Conservation (phyloP, 2,329 filamentous ascomycete species). For the Phaeophleospora eucalypticola region DNA sequence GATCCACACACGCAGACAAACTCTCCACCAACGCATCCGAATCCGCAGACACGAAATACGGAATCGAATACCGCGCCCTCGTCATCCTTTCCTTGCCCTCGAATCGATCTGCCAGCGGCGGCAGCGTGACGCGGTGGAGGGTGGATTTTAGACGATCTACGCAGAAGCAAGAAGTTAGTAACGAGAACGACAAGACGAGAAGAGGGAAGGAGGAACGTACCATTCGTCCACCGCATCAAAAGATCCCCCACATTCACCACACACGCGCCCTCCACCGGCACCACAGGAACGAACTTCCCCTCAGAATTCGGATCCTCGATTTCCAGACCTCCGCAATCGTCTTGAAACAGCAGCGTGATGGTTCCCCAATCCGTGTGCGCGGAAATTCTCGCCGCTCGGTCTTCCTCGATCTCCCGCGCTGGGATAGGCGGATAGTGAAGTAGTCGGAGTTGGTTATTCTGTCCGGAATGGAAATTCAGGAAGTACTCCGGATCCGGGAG, state of each 20-base stretch:
- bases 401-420: conserved; percentile 27
- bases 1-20: conserved; percentile 34
- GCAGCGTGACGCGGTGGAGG: conserved; percentile 38
- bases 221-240: conserved; percentile 38
- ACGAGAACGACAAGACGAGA: neutral
- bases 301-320: conserved; percentile 31
- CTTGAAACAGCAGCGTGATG: conserved; percentile 42
- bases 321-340: conserved; percentile 39
- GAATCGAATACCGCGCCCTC: conserved; percentile 38
- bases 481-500: conserved; percentile 24
- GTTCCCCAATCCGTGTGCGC: conserved; percentile 41
- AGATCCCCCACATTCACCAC: conserved; percentile 41
- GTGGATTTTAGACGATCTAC: conserved; percentile 34
- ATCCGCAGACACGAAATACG: conserved; percentile 39
- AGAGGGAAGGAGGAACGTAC: conserved; percentile 5
- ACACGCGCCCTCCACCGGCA: conserved; percentile 32
- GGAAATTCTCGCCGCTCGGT: conserved; percentile 36
- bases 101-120: conserved; percentile 22
- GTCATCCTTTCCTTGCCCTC: conserved; percentile 28
- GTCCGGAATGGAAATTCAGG: conserved; percentile 18
- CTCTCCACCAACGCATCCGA: conserved; percentile 38
- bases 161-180: neutral
- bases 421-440: conserved; percentile 39
- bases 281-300: conserved; percentile 30
- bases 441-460: conserved; percentile 27